Conservation (phyloP, 2,329 filamentous ascomycete species). For the Macrophomina pseudophaseolina region DNA sequence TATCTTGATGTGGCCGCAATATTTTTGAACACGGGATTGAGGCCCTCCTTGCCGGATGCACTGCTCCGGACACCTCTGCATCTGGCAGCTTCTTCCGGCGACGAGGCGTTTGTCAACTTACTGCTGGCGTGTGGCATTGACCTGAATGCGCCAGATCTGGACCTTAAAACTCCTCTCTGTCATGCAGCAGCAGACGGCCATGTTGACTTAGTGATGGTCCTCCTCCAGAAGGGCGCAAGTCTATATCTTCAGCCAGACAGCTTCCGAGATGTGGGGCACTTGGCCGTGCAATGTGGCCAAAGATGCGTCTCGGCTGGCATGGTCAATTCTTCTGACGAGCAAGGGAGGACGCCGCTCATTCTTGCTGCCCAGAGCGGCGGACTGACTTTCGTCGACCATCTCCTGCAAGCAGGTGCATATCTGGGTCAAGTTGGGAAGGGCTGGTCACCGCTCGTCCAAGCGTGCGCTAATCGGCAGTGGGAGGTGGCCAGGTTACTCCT, state of each 20-base stretch:
- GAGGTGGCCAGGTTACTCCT: conserved; percentile 3
- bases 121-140: conserved; percentile 16
- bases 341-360: background rate
- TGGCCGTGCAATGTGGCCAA: conserved; percentile 11
- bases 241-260: background rate
- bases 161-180: background rate
- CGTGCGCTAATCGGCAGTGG: conserved; percentile 11
- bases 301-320: conserved; percentile 5
- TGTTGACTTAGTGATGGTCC: background rate
- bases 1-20: background rate
- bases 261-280: conserved; percentile 1
- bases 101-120: background rate
- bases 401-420: background rate
- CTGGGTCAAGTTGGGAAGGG: background rate
- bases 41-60: background rate
- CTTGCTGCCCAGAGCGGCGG: background rate
- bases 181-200: background rate
- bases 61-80: conserved; percentile 4
- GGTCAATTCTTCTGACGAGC: background rate
- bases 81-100: background rate
- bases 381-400: background rate
- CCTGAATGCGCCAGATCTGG: conserved; percentile 1
- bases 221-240: background rate
- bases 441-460: conserved; percentile 8
- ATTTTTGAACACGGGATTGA: background rate